These are phyloP conservation scores for Metschnikowia borealis DNA, from an alignment of 805 yeast species.

Conservation along the genomic window DNA sequence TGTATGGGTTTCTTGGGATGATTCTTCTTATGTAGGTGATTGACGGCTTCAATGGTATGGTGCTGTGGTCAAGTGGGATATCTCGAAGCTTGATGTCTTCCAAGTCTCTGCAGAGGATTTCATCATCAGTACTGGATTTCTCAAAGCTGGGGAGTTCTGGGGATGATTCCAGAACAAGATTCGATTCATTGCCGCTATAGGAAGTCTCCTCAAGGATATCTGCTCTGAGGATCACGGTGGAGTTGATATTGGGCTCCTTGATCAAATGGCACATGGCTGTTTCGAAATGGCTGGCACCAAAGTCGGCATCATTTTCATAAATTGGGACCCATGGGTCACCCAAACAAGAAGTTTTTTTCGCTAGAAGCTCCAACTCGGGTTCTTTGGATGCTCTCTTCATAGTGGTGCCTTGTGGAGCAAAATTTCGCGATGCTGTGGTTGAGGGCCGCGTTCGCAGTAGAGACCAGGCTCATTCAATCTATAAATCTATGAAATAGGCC, in stretches of 20 bases:
- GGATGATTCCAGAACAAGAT: constrained; percentile 11
- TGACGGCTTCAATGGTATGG: constrained; percentile 28
- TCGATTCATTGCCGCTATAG: constrained; percentile 33
- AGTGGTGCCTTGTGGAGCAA: background rate
- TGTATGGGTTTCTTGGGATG: constrained; percentile 87
- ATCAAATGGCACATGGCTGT: constrained; percentile 77
- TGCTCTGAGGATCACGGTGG: constrained; percentile 85
- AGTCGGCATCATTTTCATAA: constrained; percentile 46
- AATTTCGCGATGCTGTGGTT: constrained; percentile 7
- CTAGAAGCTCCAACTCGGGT: constrained; percentile 12
- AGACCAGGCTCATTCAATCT: background rate
- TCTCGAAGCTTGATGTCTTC: constrained; percentile 30
- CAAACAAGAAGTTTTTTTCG: constrained; percentile 34
- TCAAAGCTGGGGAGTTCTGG: constrained; percentile 34
- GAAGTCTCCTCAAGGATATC: constrained; percentile 61
- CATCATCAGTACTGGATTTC: constrained; percentile 8
- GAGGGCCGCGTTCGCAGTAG: background rate
- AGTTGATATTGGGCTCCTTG: constrained; percentile 82
- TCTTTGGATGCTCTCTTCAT: constrained; percentile 11
- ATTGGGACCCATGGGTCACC: constrained; percentile 65
- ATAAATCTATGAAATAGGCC: constrained; percentile 38
- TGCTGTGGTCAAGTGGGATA: constrained; percentile 24
- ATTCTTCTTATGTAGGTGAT: constrained; percentile 71
- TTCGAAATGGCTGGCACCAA: constrained; percentile 55
- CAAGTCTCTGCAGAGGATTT: constrained; percentile 29